These are phyloP conservation scores for Royoungia palumana DNA, from an alignment of 768 basidiomycete species.

Conservation along the genomic window DNA sequence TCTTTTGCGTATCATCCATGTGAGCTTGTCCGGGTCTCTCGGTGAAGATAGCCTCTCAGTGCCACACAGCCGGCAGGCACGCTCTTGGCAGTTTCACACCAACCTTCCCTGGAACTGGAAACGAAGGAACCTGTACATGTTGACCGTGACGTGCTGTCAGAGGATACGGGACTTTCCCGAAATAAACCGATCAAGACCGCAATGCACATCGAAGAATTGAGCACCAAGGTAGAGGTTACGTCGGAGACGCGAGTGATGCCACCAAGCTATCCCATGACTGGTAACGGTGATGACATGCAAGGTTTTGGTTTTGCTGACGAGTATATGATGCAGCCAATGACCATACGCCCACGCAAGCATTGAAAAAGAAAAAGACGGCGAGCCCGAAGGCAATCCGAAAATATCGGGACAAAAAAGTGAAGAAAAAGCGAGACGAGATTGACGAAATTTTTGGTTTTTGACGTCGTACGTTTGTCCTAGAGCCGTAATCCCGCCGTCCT, in stretches of 20 bases:
- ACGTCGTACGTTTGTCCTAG: neutral
- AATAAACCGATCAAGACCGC: neutral
- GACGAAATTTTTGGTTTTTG: conserved; percentile 28
- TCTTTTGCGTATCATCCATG: conserved; percentile 31
- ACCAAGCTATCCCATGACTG: neutral
- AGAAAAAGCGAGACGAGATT: conserved; percentile 24
- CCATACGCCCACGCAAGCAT: neutral
- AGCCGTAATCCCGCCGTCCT: neutral
- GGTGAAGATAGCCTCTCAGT: conserved; percentile 2
- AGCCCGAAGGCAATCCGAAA: conserved; percentile 5
- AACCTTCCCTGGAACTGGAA: neutral
- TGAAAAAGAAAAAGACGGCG: neutral
- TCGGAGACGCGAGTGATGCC: neutral
- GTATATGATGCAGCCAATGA: neutral
- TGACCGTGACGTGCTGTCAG: conserved; percentile 2
- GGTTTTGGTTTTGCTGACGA: neutral
- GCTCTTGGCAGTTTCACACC: neutral
- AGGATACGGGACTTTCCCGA: conserved; percentile 20
- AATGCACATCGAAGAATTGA: neutral
- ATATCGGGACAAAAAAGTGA: conserved; percentile 13
- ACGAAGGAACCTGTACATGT: neutral
- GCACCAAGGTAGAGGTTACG: neutral
- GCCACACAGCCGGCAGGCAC: conserved; percentile 14
- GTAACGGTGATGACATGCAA: neutral
- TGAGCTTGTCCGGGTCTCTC: conserved; percentile 17